Evolutionary conservation across 805 yeast species (phyloP).

Genomic region (Teunomyces stri): DNA sequence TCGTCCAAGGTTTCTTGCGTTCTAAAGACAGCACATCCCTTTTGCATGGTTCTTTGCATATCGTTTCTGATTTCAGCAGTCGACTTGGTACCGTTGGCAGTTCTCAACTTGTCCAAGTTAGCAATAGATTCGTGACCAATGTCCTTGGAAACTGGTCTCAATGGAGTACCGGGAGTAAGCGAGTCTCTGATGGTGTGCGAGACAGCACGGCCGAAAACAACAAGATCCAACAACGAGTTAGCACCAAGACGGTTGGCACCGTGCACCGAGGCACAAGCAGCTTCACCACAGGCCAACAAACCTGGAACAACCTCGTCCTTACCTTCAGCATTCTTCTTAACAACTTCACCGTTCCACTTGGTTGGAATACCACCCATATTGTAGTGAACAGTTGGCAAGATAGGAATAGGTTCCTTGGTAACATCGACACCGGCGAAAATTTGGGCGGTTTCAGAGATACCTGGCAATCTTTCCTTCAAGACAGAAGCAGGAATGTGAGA

Average conservation of each 20-base stretch:
- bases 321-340: constrained; percentile 80
- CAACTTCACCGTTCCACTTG: constrained; percentile 92
- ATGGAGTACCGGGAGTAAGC: constrained; percentile 86
- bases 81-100: constrained; percentile 72
- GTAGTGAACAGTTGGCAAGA: constrained; percentile 96
- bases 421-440: constrained; percentile 99
- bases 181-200: constrained; percentile 86
- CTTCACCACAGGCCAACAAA: constrained; percentile 96
- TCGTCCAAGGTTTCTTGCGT: constrained; percentile 86
- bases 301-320: constrained; percentile 92
- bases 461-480: constrained; percentile 93
- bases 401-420: constrained; percentile 98
- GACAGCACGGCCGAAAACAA: constrained; percentile 98
- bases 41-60: constrained; percentile 97
- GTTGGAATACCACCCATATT: constrained; percentile 99
- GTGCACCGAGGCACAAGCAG: constrained; percentile 98
- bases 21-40: constrained; percentile 95
- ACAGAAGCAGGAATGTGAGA: constrained; percentile 92
- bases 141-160: constrained; percentile 77
- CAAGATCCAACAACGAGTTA: constrained; percentile 92
- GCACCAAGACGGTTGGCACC: constrained; percentile 99
- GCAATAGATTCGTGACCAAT: constrained; percentile 87
- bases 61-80: constrained; percentile 87
- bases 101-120: constrained; percentile 85
- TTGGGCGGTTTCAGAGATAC: constrained; percentile 97